phyloP scores from a whole-genome alignment of 345 rosid genomes.

The sweet orange (Citrus sinensis) region DNA sequence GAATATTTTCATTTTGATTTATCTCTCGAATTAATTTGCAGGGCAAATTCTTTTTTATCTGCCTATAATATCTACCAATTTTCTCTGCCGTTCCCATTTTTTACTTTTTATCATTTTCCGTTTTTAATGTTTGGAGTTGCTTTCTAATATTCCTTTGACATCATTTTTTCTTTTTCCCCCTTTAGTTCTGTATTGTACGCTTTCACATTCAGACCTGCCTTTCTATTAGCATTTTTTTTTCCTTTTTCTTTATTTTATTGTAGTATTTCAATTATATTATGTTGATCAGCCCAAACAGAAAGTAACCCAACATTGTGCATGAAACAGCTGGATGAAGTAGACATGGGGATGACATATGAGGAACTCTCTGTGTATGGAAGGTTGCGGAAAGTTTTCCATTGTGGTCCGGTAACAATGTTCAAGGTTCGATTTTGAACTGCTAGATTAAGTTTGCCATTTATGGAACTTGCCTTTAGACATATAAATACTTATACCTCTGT shows the following conservation, averaged over 20 bases:
- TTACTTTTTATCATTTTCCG: background rate
- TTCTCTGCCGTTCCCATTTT: no score
- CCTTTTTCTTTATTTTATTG: background rate
- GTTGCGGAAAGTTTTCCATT: constrained; percentile 69
- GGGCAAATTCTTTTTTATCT: no score
- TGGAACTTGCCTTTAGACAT: background rate
- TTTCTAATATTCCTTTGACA: background rate
- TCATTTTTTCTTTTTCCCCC: background rate
- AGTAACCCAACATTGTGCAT: constrained; percentile 11
- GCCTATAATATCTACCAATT: background rate
- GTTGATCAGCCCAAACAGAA: background rate
- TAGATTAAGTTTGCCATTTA: no score
- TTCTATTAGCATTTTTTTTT: background rate
- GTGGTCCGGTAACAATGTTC: constrained; percentile 99
- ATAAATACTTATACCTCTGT: background rate
- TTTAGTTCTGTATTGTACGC: background rate
- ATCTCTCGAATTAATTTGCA: no score
- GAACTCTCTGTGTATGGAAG: constrained; percentile 90
- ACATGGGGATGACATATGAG: constrained; percentile 93
- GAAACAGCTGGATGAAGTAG: constrained; percentile 81
- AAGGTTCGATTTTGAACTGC: constrained; percentile 44
- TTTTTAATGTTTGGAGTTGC: background rate
- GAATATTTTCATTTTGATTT: no score
- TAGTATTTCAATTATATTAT: background rate
- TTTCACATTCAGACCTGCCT: background rate